These are phyloP conservation scores for Areca catechu DNA, from an alignment of 176 grass and related monocot genomes.

Conservation along the genomic window DNA sequence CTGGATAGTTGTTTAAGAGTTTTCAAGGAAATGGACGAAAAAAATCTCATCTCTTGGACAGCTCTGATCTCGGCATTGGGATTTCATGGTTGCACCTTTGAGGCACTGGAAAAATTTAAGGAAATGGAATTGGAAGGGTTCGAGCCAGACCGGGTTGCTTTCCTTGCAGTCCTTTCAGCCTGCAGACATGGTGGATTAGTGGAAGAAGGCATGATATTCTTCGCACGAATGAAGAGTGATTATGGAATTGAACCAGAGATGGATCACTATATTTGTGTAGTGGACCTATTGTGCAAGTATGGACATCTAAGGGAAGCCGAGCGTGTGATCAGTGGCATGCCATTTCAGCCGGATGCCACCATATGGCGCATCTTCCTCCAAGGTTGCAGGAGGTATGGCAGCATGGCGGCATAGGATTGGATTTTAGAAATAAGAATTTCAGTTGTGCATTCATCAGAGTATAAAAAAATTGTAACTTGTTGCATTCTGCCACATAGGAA, in stretches of 20 bases:
- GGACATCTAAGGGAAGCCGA: slow-evolving; percentile 53
- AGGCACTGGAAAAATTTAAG: slow-evolving; percentile 59
- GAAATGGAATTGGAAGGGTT: slow-evolving; percentile 44
- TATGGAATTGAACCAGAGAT: slow-evolving; percentile 50
- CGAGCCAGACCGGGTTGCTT: slow-evolving; percentile 56
- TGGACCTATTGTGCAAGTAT: slow-evolving; percentile 62
- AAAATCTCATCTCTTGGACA: slow-evolving; percentile 69
- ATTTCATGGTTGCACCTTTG: slow-evolving; percentile 48
- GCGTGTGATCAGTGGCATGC: slow-evolving; percentile 52
- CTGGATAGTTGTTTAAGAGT: slow-evolving; percentile 52
- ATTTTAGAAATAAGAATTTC: slow-evolving; percentile 7
- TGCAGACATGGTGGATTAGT: slow-evolving; percentile 65
- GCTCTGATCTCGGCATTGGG: slow-evolving; percentile 61
- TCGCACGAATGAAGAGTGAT: slow-evolving; percentile 40
- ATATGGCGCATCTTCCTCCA: slow-evolving; percentile 61
- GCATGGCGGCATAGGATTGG: slow-evolving; percentile 11
- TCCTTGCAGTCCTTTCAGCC: slow-evolving; percentile 51
- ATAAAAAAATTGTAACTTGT: neutral
- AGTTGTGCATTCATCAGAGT: slow-evolving; percentile 27
- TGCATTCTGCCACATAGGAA: too few species aligned
- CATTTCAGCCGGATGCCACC: slow-evolving; percentile 47
- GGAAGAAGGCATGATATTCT: slow-evolving; percentile 53
- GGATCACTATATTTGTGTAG: slow-evolving; percentile 72
- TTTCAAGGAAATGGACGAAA: slow-evolving; percentile 56
- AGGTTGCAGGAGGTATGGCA: slow-evolving; percentile 52